Conservation (phyloP, 2,329 filamentous ascomycete genomes). For the Beauveria medogensis region DNA sequence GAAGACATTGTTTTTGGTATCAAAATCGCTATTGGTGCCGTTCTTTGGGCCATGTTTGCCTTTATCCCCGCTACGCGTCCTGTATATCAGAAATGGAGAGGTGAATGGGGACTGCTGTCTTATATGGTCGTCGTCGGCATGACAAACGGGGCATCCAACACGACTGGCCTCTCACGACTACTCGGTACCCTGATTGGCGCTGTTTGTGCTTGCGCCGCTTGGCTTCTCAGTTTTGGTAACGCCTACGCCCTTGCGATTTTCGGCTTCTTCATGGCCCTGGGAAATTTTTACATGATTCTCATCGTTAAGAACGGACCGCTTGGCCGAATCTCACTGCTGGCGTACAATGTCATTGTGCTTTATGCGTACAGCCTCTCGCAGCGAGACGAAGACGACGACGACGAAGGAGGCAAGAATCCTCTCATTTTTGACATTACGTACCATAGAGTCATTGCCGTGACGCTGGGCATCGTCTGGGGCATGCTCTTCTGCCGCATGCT, state of each 20-base stretch:
- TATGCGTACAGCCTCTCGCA: conserved; percentile 89
- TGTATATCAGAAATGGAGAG: conserved; percentile 79
- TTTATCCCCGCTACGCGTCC: conserved; percentile 74
- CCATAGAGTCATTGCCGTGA: conserved; percentile 80
- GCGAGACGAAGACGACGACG: conserved; percentile 70
- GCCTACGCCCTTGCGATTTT: conserved; percentile 68
- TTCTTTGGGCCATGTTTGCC: conserved; percentile 80
- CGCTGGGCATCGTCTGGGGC: conserved; percentile 84
- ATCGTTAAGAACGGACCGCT: conserved; percentile 78
- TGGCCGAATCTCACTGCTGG: conserved; percentile 86
- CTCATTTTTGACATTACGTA: conserved; percentile 81
- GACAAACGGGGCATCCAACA: conserved; percentile 94
- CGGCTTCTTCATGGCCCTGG: conserved; percentile 72
- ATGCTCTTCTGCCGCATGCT: conserved; percentile 81
- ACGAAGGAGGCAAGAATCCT: conserved; percentile 77
- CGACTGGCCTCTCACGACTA: conserved; percentile 80
- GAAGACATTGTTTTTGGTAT: conserved; percentile 68
- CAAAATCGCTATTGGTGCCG: conserved; percentile 86
- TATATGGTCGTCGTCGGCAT: conserved; percentile 98
- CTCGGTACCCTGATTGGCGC: conserved; percentile 80
- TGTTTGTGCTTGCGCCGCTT: conserved; percentile 63
- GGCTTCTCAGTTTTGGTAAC: conserved; percentile 69
- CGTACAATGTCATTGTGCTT: conserved; percentile 89
- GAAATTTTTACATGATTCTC: conserved; percentile 85
- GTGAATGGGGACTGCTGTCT: conserved; percentile 92